Base-by-base conservation (phyloP, 139 green algal genomes). In the Klebsormidium nitens region DNA sequence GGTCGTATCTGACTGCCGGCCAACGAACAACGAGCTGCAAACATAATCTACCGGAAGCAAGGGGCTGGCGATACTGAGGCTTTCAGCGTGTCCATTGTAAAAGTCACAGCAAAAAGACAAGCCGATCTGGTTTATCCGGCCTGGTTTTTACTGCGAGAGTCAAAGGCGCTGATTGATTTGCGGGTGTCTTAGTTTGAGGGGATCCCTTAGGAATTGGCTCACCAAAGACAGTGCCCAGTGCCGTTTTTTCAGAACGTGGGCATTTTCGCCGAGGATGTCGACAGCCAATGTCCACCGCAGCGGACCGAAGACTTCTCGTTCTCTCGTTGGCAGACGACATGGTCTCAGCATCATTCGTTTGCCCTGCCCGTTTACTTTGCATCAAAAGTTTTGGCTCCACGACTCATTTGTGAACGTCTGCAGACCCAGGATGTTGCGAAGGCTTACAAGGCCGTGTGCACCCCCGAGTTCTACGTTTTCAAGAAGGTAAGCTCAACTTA, bases 361-460 rank as follows among this genome's bases (percentile, higher is more conserved):
- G 14, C 14, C 56, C 14, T 19, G 14, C 14, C 14, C 56, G 56
- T 19, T 64, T 19, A 44, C 31, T 14, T 64, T 14, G 14, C 29
- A 17, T 64, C 14, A n/a, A n/a, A n/a, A n/a, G n/a, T n/a, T n/a
- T n/a, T n/a, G n/a, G n/a, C n/a, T n/a, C n/a, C n/a, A n/a, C n/a
- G n/a, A n/a, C n/a, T n/a, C n/a, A n/a, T n/a, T n/a, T 64, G 56
- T 40, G 28, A 58, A 17, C 61, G 23, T 19, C 3, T 0, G 11
- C 68, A 75, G 69, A 80, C 56, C 17, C 87, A 96, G 72, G 90
- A 87, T 2, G 87, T 93, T 23, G 90, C 90, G 35, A 93, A 91
- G 72, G 81, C 78, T 0, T 95, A 92, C 78, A 66, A 68, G 14
- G 88, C 88, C 11, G 82, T 76, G 28, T 95, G 89, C 83, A 95